Evolutionary conservation across 179 eudicot genomes (phyloP), one percentile per base, ranked within the genome.

Genomic region (Gypsophila paniculata): DNA sequence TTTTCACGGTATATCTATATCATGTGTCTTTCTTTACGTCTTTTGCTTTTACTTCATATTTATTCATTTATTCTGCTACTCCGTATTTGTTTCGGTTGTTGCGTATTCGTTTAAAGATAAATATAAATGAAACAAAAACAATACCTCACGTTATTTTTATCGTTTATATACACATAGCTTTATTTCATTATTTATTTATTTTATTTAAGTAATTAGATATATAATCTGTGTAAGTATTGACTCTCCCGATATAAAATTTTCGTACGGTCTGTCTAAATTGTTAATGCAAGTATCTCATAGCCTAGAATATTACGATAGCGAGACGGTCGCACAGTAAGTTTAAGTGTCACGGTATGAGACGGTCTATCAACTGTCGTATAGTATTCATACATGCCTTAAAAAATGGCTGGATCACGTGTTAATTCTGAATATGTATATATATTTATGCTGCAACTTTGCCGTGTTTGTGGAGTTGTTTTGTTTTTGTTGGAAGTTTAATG

Each of bases 331-430:
- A 29, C 34, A 29, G 34, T 29, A 29, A 29, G 34, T 29, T 29
- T 29, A 29, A 4, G 34, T 29, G 34, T 29, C 34, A 29, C 34
- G 34, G 34, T 29, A 29, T 29, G 34, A 29, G 34, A 29, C 34
- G 34, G 34, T 29, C 34, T 29, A 29, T 29, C 4, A 1, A 29
- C 4, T 29, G 4, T 29, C 34, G 34, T 29, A 4, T 29, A 22
- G 12, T 15, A 9, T 44, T 60, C 51, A 13, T 44, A 36, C 52
- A 34, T 57, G 68, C 73, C 71, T 7, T 12, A 19, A 70, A 66
- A 62, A 72, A 54, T 52, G 72, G 65, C 65, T 75, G 59, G 76
- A 75, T 79, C 82, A 75, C 76, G 82, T 75, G 74, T 71, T 79
- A 29, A 67, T 79, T 75, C 53, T 75, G 68, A 29, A 29, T 29